Percentiles rank a stretch among this genome's conserved stretches.
These are phyloP conservation scores for Penicillium silybi DNA, from an alignment of 495 filamentous ascomycete species.

Conservation along the genomic window DNA sequence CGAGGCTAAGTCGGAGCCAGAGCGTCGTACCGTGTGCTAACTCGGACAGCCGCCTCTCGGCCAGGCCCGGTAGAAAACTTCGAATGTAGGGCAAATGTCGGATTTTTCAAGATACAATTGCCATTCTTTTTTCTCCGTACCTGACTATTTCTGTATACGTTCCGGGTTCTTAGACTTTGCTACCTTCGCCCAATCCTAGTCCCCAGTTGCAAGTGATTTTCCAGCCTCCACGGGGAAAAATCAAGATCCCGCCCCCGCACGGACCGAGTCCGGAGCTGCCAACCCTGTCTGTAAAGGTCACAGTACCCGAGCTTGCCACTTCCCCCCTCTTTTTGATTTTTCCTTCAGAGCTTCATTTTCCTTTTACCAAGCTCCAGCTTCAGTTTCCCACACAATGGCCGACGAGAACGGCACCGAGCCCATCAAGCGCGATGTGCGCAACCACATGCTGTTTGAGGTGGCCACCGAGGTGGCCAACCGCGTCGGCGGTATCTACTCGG, in stretches of 20 bases:
- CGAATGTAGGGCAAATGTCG: background rate
- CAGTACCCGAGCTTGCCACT: conserved; percentile 3
- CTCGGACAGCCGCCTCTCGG: background rate
- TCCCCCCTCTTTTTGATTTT: conserved; percentile 3
- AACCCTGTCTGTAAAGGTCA: conserved; percentile 5
- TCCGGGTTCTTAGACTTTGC: background rate
- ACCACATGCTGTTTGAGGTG: conserved; percentile 87
- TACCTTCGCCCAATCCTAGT: background rate
- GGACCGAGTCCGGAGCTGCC: conserved; percentile 25
- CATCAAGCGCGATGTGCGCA: conserved; percentile 62
- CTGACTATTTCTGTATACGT: background rate
- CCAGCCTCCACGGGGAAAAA: conserved; percentile 8
- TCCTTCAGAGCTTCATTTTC: conserved; percentile 1
- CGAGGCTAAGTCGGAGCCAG: background rate
- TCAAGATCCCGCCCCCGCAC: conserved; percentile 19
- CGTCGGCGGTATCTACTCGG: conserved; percentile 98
- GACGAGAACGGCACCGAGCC: conserved; percentile 36
- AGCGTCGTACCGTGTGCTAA: conserved; percentile 5
- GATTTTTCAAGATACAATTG: background rate
- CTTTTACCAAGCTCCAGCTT: background rate
- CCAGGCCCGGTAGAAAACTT: conserved; percentile 9
- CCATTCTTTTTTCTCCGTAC: background rate
- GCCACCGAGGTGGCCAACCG: conserved; percentile 97
- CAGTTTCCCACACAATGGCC: conserved; percentile 23
- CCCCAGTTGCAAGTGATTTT: background rate